phyloP scores from a whole-genome alignment of 129 eudicot species.

The Ambrosia artemisiifolia region DNA sequence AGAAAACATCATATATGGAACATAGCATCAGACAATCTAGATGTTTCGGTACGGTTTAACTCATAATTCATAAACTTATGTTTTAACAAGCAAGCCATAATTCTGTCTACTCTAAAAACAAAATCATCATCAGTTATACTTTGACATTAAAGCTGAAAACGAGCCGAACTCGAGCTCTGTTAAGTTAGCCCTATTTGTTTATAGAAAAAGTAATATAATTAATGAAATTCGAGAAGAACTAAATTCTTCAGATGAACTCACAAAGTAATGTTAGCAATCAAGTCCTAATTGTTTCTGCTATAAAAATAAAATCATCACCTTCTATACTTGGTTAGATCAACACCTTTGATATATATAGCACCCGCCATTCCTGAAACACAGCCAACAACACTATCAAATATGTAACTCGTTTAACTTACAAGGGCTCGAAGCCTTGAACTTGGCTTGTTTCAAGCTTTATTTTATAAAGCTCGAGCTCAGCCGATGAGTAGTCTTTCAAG shows the following conservation, averaged over 20 bases:
- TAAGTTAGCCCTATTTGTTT: no score
- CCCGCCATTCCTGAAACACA: conserved; percentile 79
- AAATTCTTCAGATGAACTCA: background rate
- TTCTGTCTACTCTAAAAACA: background rate
- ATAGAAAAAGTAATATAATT: background rate
- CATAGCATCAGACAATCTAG: background rate
- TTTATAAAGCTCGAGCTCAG: no score
- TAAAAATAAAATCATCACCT: conserved; percentile 31
- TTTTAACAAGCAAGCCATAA: background rate
- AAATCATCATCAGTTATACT: conserved; percentile 51
- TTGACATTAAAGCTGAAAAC: conserved; percentile 48
- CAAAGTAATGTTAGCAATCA: background rate
- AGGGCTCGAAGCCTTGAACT: no score
- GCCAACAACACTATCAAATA: background rate
- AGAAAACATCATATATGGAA: background rate
- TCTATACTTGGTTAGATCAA: conserved; percentile 74
- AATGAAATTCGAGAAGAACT: background rate
- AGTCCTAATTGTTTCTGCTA: background rate
- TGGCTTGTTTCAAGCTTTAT: no score
- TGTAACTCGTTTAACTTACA: background rate
- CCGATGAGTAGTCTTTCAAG: no score
- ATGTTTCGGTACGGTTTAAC: background rate
- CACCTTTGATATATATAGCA: conserved; percentile 86
- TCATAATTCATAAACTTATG: background rate
- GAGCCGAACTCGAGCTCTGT: background rate